Evolutionary conservation across 768 basidiomycete species (phyloP).

Genomic region (Termitomyces titanicus): DNA sequence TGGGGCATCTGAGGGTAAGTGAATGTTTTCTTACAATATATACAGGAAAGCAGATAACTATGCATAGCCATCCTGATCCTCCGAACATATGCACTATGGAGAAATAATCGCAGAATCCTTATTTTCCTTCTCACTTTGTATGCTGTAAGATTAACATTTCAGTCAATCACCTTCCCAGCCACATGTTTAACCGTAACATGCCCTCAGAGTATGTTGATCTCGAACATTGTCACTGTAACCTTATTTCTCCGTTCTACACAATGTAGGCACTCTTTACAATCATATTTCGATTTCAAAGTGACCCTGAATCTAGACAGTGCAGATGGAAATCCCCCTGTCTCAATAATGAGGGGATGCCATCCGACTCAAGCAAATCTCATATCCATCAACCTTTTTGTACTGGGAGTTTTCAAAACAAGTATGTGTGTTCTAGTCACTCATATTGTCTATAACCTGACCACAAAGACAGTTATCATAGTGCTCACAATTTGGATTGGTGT

Average conservation of each 20-base stretch:
- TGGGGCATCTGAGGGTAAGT: constrained; percentile 10
- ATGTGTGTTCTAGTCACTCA: background rate
- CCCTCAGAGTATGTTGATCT: background rate
- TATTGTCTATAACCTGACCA: background rate
- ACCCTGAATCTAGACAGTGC: background rate
- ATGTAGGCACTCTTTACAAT: constrained; percentile 1
- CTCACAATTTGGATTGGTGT: no score
- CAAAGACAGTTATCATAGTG: background rate
- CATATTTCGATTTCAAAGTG: background rate
- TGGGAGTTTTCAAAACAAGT: background rate
- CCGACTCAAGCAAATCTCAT: constrained; percentile 2
- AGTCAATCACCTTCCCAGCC: background rate
- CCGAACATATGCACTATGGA: no score
- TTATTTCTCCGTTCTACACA: constrained; percentile 6
- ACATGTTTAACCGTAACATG: background rate
- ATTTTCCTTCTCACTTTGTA: no score
- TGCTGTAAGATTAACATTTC: no score
- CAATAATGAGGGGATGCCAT: constrained; percentile 13
- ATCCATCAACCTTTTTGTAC: background rate
- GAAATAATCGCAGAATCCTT: no score
- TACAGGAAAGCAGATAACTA: background rate
- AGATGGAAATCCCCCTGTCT: no score
- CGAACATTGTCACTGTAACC: constrained; percentile 1
- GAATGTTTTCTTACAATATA: no score
- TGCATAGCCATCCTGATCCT: no score